phyloP scores from a whole-genome alignment of 2,329 filamentous ascomycete species.

The Hypomyces rosellus region DNA sequence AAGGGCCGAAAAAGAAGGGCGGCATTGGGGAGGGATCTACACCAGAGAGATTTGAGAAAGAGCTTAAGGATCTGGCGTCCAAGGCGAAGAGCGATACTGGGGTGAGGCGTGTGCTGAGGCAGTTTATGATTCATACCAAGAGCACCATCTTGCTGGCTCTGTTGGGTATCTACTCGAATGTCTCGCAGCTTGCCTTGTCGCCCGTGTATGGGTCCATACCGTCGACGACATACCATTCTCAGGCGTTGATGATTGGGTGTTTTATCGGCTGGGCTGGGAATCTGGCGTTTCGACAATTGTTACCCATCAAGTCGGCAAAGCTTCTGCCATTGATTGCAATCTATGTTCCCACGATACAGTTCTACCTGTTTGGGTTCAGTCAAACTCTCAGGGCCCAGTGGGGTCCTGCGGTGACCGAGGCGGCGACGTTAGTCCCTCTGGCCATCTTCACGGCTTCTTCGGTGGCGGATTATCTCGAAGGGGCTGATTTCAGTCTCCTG shows the following conservation, averaged over 20 bases:
- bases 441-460: conserved; percentile 57
- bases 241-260: conserved; percentile 58
- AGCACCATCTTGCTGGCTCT: conserved; percentile 24
- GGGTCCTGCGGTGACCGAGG: conserved; percentile 72
- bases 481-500: conserved; percentile 48
- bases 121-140: conserved; percentile 34
- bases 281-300: conserved; percentile 39
- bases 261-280: conserved; percentile 69
- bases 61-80: conserved; percentile 45
- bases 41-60: conserved; percentile 47
- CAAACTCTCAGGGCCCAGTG: conserved; percentile 57
- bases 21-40: conserved; percentile 14
- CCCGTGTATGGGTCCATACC: conserved; percentile 87
- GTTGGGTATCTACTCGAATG: conserved; percentile 56
- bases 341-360: conserved; percentile 69
- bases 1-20: not conserved
- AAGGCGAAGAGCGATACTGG: conserved; percentile 32
- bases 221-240: conserved; percentile 63
- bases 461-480: conserved; percentile 59
- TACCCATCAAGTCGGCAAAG: conserved; percentile 43
- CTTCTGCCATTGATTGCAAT: conserved; percentile 68
- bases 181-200: conserved; percentile 70
- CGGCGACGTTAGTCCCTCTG: conserved; percentile 64
- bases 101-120: conserved; percentile 28
- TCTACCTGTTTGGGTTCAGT: conserved; percentile 62